Percentiles rank a stretch among this genome's conserved stretches.
phyloP scores from a whole-genome alignment of 768 basidiomycete species.

The Mycena crocata region DNA sequence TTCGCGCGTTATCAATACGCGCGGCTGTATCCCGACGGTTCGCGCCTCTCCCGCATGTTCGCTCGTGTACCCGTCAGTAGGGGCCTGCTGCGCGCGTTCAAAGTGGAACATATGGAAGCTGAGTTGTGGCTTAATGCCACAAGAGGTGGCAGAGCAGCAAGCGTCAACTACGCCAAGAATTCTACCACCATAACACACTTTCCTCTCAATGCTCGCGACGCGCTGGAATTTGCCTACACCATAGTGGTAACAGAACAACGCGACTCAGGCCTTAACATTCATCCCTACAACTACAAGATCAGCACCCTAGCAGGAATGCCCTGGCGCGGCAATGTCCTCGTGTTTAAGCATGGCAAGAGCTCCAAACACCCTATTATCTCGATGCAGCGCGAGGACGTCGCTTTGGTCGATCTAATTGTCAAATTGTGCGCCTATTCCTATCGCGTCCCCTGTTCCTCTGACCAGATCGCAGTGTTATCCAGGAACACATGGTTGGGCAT shows the following conservation, averaged over 20 bases:
- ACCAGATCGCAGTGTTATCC: not conserved
- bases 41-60: not conserved
- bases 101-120: not conserved
- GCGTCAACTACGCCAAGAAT: not conserved
- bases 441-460: too few relatives aligned
- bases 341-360: not conserved
- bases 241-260: not conserved
- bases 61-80: not conserved
- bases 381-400: not conserved
- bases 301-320: not conserved
- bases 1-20: not conserved
- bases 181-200: not conserved
- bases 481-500: not conserved
- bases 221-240: not conserved
- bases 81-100: not conserved
- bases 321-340: not conserved
- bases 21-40: not conserved
- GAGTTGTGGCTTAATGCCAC: not conserved
- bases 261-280: not conserved
- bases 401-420: not conserved
- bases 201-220: not conserved
- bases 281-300: not conserved
- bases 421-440: not conserved
- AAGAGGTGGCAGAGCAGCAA: not conserved
- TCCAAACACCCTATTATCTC: not conserved